Base-by-base conservation (phyloP, 306 rosid genomes). In the barrel medic (Medicago truncatula) region DNA sequence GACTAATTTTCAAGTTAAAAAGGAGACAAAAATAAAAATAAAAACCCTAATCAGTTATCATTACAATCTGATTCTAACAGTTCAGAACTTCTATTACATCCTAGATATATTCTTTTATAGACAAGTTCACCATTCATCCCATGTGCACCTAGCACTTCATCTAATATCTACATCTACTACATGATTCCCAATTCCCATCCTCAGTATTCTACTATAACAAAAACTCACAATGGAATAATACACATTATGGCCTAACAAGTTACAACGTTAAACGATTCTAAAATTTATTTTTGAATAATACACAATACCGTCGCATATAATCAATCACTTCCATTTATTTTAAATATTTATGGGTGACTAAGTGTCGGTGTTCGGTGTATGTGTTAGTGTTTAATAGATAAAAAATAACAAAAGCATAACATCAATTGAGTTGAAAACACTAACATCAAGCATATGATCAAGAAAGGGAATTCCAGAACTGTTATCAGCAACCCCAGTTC, bases 401-500 rank as follows among this genome's bases (percentile, higher is more conserved):
- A 28, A 47, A 68, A 20, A 11, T 0, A 43, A 66, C n/a, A 21
- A 38, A 47, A 58, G 66, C 47, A 74, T 49, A 38, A 54, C 34
- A 54, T 13, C 5, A 69, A 57, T 2, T 5, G 53, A 77, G 56
- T 66, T 44, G 64, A 76, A 59, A 78, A 20, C 47, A 84, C 93
- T 87, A 8, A 95, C 99, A 88, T 95, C 97, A 76, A 95, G 83
- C 99, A 95, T 92, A 75, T 95, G 99, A 83, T 95, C 96, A 75
- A 95, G 96, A 80, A 95, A 95, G 25, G 99, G 97, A 81, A 95
- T 92, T 79, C 97, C 96, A 63, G 97, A 87, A 72, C 44, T 76
- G 40, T 85, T 85, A 65, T 92, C 96, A 78, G 97, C 88, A 79
- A 92, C 34, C 57, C 97, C 97, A 67, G 87, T 73, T 52, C 99